Percentiles rank a stretch among this genome's conserved stretches.
These are phyloP conservation scores for Salix suchowensis DNA, from an alignment of 345 rosid species.

Conservation along the genomic window DNA sequence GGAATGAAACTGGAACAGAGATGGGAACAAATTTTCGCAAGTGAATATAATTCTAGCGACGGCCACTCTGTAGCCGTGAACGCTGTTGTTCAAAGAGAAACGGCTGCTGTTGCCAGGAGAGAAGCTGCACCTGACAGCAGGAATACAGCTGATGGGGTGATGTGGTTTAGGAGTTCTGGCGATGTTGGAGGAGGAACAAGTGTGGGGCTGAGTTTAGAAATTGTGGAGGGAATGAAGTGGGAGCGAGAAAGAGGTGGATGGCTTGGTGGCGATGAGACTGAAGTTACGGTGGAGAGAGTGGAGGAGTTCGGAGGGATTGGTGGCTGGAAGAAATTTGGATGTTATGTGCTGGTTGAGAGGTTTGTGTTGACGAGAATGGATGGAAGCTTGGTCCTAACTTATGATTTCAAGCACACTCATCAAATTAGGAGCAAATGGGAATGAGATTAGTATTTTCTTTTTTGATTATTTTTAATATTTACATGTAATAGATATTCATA, in stretches of 20 bases:
- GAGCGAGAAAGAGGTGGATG: constrained; percentile 9
- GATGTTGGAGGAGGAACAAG: background rate
- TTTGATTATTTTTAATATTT: too few species aligned
- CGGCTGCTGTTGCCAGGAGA: background rate
- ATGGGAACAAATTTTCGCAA: constrained; percentile 9
- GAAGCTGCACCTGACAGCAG: background rate
- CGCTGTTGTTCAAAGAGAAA: constrained; percentile 1
- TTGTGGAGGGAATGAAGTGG: constrained; percentile 17
- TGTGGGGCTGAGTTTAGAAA: background rate
- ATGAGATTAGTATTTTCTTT: background rate
- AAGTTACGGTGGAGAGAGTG: background rate
- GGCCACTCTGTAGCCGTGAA: background rate
- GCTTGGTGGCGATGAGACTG: background rate
- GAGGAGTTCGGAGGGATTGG: constrained; percentile 1
- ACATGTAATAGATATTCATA: too few species aligned
- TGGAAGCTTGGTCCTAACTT: constrained; percentile 9
- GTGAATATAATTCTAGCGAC: background rate
- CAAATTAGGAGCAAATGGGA: constrained; percentile 7
- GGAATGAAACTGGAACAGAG: constrained; percentile 11
- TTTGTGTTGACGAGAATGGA: constrained; percentile 14
- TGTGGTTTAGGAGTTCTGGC: constrained; percentile 5
- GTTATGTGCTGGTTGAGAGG: constrained; percentile 15
- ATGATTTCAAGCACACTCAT: constrained; percentile 12
- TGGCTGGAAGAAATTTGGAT: constrained; percentile 11
- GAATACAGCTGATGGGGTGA: background rate